Conservation (phyloP, 768 basidiomycete species). For the Russula dissimulans region DNA sequence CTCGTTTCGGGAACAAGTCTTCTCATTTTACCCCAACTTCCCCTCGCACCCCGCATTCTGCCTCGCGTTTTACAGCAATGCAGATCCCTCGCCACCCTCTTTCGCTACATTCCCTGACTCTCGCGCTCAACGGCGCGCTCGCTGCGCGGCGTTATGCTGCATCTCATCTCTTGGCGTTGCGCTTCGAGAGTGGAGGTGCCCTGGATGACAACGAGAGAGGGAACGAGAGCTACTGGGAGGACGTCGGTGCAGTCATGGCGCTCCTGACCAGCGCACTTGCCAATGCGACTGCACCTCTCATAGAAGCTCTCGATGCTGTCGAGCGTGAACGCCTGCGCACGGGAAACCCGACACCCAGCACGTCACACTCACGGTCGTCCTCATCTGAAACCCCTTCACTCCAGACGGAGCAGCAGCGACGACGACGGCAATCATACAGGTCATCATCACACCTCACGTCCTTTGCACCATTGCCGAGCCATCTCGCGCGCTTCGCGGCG, state of each 20-base stretch:
- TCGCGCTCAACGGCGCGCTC: conserved; percentile 55
- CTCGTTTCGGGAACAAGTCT: conserved; percentile 14
- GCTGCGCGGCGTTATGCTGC: conserved; percentile 70
- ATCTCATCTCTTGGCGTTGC: conserved; percentile 68
- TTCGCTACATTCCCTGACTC: conserved; percentile 52
- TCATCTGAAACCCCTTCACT: background rate
- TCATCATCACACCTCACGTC: conserved; percentile 30
- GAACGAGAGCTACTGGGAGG: conserved; percentile 67
- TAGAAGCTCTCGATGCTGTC: conserved; percentile 51
- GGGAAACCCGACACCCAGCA: conserved; percentile 34
- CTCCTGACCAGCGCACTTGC: conserved; percentile 57
- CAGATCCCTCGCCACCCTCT: conserved; percentile 55
- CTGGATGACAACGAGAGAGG: conserved; percentile 22
- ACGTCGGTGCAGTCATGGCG: conserved; percentile 66
- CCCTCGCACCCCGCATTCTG: conserved; percentile 20
- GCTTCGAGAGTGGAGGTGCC: conserved; percentile 38
- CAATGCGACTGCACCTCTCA: conserved; percentile 54
- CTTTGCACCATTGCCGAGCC: conserved; percentile 69
- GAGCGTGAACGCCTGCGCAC: conserved; percentile 47
- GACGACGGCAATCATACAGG: background rate
- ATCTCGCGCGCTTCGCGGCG: conserved; percentile 57
- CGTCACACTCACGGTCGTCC: conserved; percentile 6
- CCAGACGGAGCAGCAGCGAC: background rate
- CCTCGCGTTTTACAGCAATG: conserved; percentile 56
- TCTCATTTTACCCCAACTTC: conserved; percentile 16